phyloP scores from a whole-genome alignment of 2,329 filamentous ascomycete species.

The Geosmithia morbida region DNA sequence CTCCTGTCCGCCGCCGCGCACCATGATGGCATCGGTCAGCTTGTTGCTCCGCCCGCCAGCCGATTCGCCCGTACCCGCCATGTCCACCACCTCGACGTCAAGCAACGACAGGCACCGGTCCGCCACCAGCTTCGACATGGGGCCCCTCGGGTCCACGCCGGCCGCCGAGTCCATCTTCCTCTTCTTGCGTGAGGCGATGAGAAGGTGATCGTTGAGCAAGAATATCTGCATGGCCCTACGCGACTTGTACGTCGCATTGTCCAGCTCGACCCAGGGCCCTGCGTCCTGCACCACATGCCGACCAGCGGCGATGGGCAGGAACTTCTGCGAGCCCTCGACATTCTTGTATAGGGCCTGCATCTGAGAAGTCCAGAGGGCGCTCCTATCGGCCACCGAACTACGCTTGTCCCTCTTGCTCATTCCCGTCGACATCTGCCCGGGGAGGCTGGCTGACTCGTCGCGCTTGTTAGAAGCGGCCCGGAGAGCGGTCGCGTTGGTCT shows the following conservation, averaged over 20 bases:
- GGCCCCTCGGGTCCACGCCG: constrained; percentile 26
- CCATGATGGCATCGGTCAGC: constrained; percentile 75
- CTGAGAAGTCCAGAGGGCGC: constrained; percentile 53
- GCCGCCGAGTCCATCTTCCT: constrained; percentile 56
- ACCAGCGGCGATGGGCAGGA: constrained; percentile 78
- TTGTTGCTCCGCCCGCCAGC: constrained; percentile 33
- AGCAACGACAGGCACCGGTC: constrained; percentile 89
- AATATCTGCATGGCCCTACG: constrained; percentile 81
- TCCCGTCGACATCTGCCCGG: constrained; percentile 33
- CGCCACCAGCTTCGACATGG: constrained; percentile 67
- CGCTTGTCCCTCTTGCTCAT: constrained; percentile 65
- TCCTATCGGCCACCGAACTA: constrained; percentile 68
- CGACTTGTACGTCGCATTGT: constrained; percentile 95
- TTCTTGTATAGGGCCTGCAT: constrained; percentile 79
- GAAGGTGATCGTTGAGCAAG: constrained; percentile 82
- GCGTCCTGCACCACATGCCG: constrained; percentile 91
- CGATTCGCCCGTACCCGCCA: constrained; percentile 48
- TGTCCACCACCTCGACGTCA: constrained; percentile 85
- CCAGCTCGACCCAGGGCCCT: constrained; percentile 86
- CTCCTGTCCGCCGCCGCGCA: constrained; percentile 72
- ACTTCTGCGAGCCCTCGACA: constrained; percentile 96
- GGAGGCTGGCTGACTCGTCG: constrained; percentile 29
- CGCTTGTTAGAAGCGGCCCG: constrained; percentile 40
- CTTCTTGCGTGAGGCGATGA: constrained; percentile 87
- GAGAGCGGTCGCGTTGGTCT: constrained; percentile 56